Base-by-base conservation (phyloP, 768 basidiomycete species). In the Boletellus sp. region DNA sequence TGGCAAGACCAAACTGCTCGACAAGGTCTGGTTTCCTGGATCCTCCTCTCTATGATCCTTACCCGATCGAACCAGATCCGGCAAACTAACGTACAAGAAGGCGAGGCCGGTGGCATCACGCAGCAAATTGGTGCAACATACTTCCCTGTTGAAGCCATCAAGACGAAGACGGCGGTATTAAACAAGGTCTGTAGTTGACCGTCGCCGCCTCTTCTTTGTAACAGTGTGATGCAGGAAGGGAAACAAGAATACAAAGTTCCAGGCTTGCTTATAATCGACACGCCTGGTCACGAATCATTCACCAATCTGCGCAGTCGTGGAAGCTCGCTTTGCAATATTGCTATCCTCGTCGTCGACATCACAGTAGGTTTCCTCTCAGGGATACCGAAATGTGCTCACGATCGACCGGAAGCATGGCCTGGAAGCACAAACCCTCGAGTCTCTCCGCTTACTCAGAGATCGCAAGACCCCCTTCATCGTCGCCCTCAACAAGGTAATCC, bases 41-140 rank as follows among this genome's bases (percentile, higher is more conserved):
- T 31, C 16, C 47, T 42, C 22, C 23, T 19, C 40, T 12, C 12
- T 10, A 33, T 17, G 15, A 31, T 43, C 52, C 54, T 52, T 49
- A 54, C 36, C 33, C 22, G 33, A 24, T 48, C 23, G 24, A 28
- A 39, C 7, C 56, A 96, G 93, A 99, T 99, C 66, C 94, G 96
- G 58, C 95, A 98, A 86, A 98, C 95, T 5, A 97, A 97, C 58
- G 96, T 99, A 19, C 94, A 97, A 71, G 96, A 97, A 66, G 96
- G 96, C 47, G 96, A 99, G 80, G 96, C 96, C 3, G 96, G 96
- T 57, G 96, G 96, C 73, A 99, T 99, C 69, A 99, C 96, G 0
- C 96, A 98, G 70, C 96, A 99, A 69, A 99, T 99, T 57, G 96
- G 96, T 77, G 96, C 96, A 19, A 98, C 96, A 0, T 99, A 94